These are phyloP conservation scores for Arabidopsis lyrata DNA, from an alignment of 441 rosid genomes.

Conservation along the genomic window DNA sequence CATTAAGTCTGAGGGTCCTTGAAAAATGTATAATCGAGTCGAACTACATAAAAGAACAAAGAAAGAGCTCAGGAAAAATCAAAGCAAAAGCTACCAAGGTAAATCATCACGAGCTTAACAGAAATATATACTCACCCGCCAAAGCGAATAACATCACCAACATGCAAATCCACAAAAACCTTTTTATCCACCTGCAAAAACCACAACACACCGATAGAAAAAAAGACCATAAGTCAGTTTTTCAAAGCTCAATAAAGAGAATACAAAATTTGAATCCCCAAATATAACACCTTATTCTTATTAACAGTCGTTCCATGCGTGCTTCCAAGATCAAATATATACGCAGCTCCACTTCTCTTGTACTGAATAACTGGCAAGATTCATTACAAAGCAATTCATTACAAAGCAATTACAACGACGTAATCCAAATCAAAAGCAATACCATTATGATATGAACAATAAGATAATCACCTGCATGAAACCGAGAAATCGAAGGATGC, in stretches of 20 bases:
- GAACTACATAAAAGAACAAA: constrained; percentile 60
- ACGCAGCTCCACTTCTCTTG: constrained; percentile 81
- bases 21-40: constrained; percentile 86
- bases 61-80: constrained; percentile 26
- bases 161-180: constrained; percentile 73
- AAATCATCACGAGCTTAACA: constrained; percentile 17
- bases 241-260: background rate
- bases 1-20: constrained; percentile 93
- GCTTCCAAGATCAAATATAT: constrained; percentile 84
- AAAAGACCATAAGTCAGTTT: constrained; percentile 2
- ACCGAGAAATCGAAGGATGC: constrained; percentile 93
- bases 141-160: constrained; percentile 94
- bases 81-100: constrained; percentile 15
- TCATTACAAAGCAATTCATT: constrained; percentile 27
- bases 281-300: constrained; percentile 69
- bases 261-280: background rate
- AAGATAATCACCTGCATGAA: constrained; percentile 79
- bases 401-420: constrained; percentile 15
- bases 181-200: constrained; percentile 67
- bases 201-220: constrained; percentile 20
- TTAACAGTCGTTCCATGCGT: constrained; percentile 86
- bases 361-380: constrained; percentile 77
- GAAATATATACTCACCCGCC: constrained; percentile 73
- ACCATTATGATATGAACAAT: background rate
- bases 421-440: background rate